A percentile compares a stretch with the other conserved stretches of the same genome.
These are phyloP conservation scores for Filosporella fistucella DNA, from an alignment of 495 filamentous ascomycete genomes.

Conservation along the genomic window DNA sequence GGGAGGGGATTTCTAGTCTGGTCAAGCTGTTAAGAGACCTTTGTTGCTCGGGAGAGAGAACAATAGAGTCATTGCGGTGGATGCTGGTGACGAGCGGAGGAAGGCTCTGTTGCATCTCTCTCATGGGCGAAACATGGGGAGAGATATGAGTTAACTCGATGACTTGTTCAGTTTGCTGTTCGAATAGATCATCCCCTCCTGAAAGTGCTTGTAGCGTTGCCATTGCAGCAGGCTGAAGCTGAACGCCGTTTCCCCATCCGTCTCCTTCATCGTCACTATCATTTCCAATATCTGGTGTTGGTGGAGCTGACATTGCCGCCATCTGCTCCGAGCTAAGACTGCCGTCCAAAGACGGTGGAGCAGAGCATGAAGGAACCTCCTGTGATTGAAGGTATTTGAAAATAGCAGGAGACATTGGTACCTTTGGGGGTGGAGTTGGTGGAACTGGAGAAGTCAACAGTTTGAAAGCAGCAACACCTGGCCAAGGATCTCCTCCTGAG, in stretches of 20 bases:
- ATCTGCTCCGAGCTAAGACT: conserved; percentile 83
- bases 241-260: conserved; percentile 59
- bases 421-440: conserved; percentile 69
- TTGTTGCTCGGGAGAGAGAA: conserved; percentile 37
- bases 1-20: conserved; percentile 78
- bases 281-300: conserved; percentile 68
- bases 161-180: conserved; percentile 46
- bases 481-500: conserved; percentile 30
- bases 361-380: conserved; percentile 66
- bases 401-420: conserved; percentile 71
- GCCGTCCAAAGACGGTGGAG: conserved; percentile 83
- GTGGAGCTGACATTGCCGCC: conserved; percentile 70
- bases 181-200: conserved; percentile 34
- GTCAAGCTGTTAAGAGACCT: conserved; percentile 50
- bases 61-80: conserved; percentile 26
- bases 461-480: conserved; percentile 40
- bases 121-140: conserved; percentile 2
- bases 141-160: conserved; percentile 34
- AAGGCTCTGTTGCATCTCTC: conserved; percentile 27
- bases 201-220: conserved; percentile 74
- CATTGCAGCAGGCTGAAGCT: conserved; percentile 71
- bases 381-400: conserved; percentile 58
- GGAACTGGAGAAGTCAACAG: conserved; percentile 66
- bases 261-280: conserved; percentile 40
- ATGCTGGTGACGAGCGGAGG: conserved; percentile 24